Evolutionary conservation across 495 filamentous ascomycete genomes (phyloP).

Genomic region (Talaromyces wortmannii): DNA sequence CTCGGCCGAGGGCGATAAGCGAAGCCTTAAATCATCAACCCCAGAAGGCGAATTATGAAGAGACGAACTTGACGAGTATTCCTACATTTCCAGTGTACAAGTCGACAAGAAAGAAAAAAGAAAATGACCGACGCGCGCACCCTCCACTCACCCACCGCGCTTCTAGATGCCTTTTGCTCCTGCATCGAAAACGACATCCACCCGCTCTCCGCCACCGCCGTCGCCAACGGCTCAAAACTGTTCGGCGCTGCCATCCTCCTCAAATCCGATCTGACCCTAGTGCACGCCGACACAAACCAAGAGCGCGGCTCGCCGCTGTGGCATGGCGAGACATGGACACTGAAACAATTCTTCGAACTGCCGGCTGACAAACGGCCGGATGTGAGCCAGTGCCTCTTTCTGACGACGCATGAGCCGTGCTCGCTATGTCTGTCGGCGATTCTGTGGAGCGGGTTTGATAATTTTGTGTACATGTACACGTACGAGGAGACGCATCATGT

Average conservation of each 20-base stretch:
- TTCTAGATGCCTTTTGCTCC: slow-evolving; percentile 2
- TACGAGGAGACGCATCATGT: slow-evolving; percentile 7
- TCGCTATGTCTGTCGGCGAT: slow-evolving; percentile 7
- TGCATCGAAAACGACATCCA: slow-evolving; percentile 5
- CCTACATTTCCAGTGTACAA: background rate
- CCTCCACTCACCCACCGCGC: background rate
- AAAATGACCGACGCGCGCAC: slow-evolving; percentile 2
- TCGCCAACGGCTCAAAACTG: slow-evolving; percentile 3
- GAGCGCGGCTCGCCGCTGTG: slow-evolving; percentile 4
- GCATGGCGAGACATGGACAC: slow-evolving; percentile 5
- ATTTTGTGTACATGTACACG: slow-evolving; percentile 7
- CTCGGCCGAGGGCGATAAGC: background rate
- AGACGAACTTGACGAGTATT: background rate
- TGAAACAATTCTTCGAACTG: slow-evolving; percentile 6
- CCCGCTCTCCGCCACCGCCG: slow-evolving; percentile 1
- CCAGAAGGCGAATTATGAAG: background rate
- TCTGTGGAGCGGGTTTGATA: slow-evolving; percentile 8
- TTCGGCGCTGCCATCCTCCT: slow-evolving; percentile 5
- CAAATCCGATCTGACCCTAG: slow-evolving; percentile 3
- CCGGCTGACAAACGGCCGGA: slow-evolving; percentile 1
- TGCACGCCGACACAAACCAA: slow-evolving; percentile 4
- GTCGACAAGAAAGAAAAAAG: background rate
- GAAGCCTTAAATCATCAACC: background rate
- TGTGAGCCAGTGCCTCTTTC: slow-evolving; percentile 3
- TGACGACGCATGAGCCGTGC: slow-evolving; percentile 8